A percentile compares a stretch with the other conserved stretches of the same genome.
Evolutionary conservation across 1,284 basidiomycete genomes (phyloP).

Genomic region (Leccinum solheimii): DNA sequence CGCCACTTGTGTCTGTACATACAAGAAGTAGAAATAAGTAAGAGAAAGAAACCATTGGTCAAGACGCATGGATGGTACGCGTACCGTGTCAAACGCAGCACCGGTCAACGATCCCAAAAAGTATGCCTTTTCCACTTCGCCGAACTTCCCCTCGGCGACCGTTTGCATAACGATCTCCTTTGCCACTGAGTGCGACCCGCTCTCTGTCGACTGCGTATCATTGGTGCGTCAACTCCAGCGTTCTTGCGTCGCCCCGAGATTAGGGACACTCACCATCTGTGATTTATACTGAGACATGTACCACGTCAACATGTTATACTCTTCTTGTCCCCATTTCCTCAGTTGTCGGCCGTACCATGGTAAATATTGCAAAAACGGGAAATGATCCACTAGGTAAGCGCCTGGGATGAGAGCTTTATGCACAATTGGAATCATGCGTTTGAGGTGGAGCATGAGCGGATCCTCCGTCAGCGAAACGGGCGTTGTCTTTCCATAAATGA

Average conservation of each 20-base stretch:
- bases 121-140: constrained; percentile 56
- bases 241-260: not conserved
- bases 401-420: constrained; percentile 56
- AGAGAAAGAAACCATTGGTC: not conserved
- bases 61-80: constrained; percentile 5
- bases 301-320: constrained; percentile 33
- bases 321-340: constrained; percentile 54
- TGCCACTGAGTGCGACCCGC: constrained; percentile 37
- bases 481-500: constrained; percentile 62
- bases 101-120: constrained; percentile 65
- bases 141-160: constrained; percentile 44
- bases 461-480: constrained; percentile 50
- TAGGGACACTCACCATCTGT: constrained; percentile 13
- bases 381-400: constrained; percentile 57
- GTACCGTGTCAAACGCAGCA: constrained; percentile 59
- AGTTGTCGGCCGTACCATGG: constrained; percentile 61
- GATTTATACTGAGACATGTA: constrained; percentile 22
- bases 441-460: constrained; percentile 40
- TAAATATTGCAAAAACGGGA: constrained; percentile 54
- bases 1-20: constrained; percentile 51
- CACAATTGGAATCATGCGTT: constrained; percentile 38
- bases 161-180: constrained; percentile 56
- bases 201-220: constrained; percentile 11
- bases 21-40: not conserved
- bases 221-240: not conserved